Conservation (phyloP, 352 stramenopile genomes). For the Globisporangium abappressorium region DNA sequence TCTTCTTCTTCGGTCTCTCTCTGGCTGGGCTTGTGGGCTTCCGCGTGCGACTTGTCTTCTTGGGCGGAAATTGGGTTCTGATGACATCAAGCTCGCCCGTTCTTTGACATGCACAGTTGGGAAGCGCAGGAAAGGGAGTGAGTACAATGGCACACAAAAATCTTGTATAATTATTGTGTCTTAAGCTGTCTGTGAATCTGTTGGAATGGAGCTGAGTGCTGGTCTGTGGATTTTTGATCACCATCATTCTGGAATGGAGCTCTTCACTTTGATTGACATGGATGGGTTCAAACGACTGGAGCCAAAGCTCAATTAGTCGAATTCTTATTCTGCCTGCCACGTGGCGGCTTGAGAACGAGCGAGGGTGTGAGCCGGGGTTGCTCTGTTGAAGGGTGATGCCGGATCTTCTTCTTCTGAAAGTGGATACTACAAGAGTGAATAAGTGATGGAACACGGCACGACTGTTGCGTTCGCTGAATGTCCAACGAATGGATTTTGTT, state of each 20-base stretch:
- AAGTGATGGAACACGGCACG: background rate
- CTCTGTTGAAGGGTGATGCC: background rate
- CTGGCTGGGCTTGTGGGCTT: background rate
- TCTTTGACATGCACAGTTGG: constrained; percentile 2
- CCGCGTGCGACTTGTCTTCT: background rate
- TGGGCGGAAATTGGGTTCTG: constrained; percentile 9
- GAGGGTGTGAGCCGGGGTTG: background rate
- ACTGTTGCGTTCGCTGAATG: background rate
- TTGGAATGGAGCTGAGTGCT: constrained; percentile 1
- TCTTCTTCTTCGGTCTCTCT: constrained; percentile 1
- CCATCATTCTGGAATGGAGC: constrained; percentile 7
- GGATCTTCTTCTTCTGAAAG: background rate
- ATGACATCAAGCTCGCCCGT: background rate
- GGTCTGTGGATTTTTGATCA: constrained; percentile 14
- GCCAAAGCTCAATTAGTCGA: background rate
- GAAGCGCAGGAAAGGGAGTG: background rate
- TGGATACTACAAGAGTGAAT: background rate
- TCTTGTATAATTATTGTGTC: background rate
- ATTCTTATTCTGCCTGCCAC: background rate
- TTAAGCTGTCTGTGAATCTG: background rate
- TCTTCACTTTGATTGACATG: constrained; percentile 1
- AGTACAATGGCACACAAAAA: background rate
- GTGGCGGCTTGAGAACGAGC: background rate
- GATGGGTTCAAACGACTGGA: constrained; percentile 8
- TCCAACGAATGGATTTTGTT: background rate